A percentile compares a stretch with the other conserved stretches of the same genome.
Conservation (phyloP, 2,329 filamentous ascomycete species). For the Hortaea werneckii region DNA sequence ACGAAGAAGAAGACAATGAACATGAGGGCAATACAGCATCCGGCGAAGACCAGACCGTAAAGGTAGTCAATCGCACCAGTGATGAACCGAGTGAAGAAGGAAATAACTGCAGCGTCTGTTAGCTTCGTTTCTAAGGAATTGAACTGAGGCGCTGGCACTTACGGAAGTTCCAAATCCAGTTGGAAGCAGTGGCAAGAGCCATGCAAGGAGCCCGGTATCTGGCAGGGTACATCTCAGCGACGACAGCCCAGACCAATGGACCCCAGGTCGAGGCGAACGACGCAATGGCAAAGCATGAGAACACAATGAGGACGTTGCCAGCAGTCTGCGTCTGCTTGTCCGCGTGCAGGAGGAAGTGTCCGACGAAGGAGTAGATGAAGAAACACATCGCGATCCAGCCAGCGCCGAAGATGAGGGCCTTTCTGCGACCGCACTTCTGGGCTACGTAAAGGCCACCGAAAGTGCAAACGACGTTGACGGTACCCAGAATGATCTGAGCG, state of each 20-base stretch:
- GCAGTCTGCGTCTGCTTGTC: constrained; percentile 29
- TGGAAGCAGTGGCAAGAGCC: constrained; percentile 50
- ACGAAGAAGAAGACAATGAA: constrained; percentile 30
- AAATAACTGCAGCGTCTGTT: constrained; percentile 12
- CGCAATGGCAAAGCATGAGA: constrained; percentile 58
- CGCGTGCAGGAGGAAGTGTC: constrained; percentile 33
- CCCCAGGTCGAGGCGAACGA: constrained; percentile 61
- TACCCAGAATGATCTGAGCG: constrained; percentile 38
- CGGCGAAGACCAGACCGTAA: constrained; percentile 31
- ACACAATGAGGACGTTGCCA: constrained; percentile 54
- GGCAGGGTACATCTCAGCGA: constrained; percentile 53
- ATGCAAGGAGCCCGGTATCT: constrained; percentile 40
- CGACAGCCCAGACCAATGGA: constrained; percentile 58
- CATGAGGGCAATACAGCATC: constrained; percentile 24
- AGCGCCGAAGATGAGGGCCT: constrained; percentile 34
- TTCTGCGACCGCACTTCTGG: constrained; percentile 35
- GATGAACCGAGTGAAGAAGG: constrained; percentile 29
- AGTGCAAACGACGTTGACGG: constrained; percentile 38
- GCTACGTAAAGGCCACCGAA: constrained; percentile 39
- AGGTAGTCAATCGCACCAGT: constrained; percentile 29
- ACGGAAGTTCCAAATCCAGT: constrained; percentile 42
- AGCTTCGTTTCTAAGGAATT: neutral
- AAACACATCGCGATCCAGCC: constrained; percentile 49
- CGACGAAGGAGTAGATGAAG: constrained; percentile 40
- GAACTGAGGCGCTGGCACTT: neutral